These are phyloP conservation scores for Hypoxylon fuscum DNA, from an alignment of 495 filamentous ascomycete species.

Conservation along the genomic window DNA sequence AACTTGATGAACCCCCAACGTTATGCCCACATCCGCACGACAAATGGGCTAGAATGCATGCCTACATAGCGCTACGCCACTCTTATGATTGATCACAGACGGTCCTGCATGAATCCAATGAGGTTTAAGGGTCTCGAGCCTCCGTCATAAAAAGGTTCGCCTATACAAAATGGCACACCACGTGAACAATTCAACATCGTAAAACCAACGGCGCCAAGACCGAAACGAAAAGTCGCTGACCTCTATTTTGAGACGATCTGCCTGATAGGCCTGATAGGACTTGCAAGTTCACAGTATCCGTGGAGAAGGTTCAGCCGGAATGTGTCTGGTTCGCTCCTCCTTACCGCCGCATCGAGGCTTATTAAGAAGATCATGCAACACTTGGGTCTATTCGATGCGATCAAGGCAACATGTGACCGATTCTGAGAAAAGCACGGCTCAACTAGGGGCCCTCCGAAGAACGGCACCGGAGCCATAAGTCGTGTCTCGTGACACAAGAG, in stretches of 20 bases:
- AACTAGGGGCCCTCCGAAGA: constrained; percentile 19
- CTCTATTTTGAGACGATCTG: constrained; percentile 30
- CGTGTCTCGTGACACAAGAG: constrained; percentile 39
- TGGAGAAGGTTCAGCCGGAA: constrained; percentile 20
- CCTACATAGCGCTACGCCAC: constrained; percentile 33
- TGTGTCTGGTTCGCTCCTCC: constrained; percentile 15
- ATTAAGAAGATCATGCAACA: constrained; percentile 25
- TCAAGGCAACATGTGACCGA: constrained; percentile 35
- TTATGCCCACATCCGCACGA: constrained; percentile 9
- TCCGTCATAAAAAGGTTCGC: constrained; percentile 24
- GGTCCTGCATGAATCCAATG: constrained; percentile 25
- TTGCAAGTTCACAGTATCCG: constrained; percentile 6
- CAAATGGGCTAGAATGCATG: constrained; percentile 2
- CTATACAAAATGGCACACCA: constrained; percentile 34
- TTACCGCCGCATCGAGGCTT: constrained; percentile 33
- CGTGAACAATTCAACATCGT: constrained; percentile 32
- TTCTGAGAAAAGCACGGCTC: constrained; percentile 29
- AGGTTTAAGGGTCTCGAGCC: constrained; percentile 22
- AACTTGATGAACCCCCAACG: background rate
- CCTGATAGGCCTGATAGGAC: constrained; percentile 18
- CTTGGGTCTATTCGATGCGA: constrained; percentile 14
- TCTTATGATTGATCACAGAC: constrained; percentile 26
- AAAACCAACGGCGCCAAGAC: constrained; percentile 28
- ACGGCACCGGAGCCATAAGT: constrained; percentile 37
- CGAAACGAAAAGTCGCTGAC: constrained; percentile 9